Base-by-base conservation (phyloP, 2,329 filamentous ascomycete genomes). In the Trichoderma oligosporum region DNA sequence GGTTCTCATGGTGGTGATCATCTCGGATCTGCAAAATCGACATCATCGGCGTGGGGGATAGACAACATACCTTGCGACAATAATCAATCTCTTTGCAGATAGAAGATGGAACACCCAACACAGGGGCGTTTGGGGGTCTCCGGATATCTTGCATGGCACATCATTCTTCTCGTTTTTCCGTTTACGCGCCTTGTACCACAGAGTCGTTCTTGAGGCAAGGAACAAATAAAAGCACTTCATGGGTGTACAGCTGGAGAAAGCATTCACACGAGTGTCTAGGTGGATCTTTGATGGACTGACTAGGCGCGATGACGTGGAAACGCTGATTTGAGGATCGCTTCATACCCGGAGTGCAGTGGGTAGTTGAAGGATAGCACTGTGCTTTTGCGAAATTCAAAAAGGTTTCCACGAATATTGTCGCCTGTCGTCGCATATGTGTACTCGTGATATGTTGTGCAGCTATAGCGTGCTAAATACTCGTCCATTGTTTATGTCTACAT, bases 91-190 rank as follows among this genome's bases (percentile, higher is more conserved):
- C 73, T 74, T 79, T 82, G 82, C 82, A 83, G 84, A 85, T 86
- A 86, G 83, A 86, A 84, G 83, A 86, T 83, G 82, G 82, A 83
- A 75, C 78, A 79, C 77, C 78, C 77, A 78, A 73, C 79, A 75
- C 76, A 78, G 83, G 85, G 83, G 85, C 86, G 85, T 87, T 89
- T 85, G 82, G 81, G 83, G 80, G 79, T 85, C 72, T 76, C 87
- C 86, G 87, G 87, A 89, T 89, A 89, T 89, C 86, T 88, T 83
- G 84, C 86, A 87, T 84, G 78, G 80, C 76, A 76, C 70, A 74
- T 75, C 71, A 70, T 75, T 71, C 66, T 71, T 70, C 70, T 78
- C 74, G 72, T 76, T 75, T 77, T 76, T 75, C 71, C 70, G 67
- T 71, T 55, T 69, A 67, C 69, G 69, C 68, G 70, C 71, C 74